Conservation (phyloP, 1,139 yeast species). For the Blastobotrys indianensis region DNA sequence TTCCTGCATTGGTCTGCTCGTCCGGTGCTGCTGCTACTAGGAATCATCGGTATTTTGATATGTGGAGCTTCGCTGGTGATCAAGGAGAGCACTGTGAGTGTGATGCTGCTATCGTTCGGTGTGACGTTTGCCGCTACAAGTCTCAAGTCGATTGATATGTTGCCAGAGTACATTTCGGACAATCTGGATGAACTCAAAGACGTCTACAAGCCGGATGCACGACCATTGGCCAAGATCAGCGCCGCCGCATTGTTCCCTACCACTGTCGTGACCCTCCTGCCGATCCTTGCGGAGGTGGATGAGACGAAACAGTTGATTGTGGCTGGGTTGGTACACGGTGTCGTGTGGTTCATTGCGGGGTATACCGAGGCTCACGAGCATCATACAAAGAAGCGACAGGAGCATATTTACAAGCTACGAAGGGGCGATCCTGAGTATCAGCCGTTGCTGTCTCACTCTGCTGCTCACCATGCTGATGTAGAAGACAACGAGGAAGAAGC, state of each 20-base stretch:
- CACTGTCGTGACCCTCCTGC: constrained; percentile 1
- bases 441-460: no score
- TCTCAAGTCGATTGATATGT: constrained; percentile 2
- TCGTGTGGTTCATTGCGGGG: neutral
- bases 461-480: no score
- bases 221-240: constrained; percentile 1
- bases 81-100: no score
- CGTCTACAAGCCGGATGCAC: constrained; percentile 1
- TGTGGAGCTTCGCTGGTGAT: neutral
- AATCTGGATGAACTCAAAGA: neutral
- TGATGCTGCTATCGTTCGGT: no score
- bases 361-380: neutral
- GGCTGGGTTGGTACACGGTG: constrained; percentile 1
- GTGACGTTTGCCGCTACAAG: neutral
- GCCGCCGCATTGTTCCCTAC: constrained; percentile 1
- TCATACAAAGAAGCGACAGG: constrained; percentile 1
- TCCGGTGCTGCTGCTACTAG: neutral
- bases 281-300: neutral
- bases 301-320: neutral
- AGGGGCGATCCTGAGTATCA: no score
- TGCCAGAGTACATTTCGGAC: neutral
- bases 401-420: neutral
- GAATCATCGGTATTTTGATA: neutral
- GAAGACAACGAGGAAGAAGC: no score
- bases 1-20: neutral